Percentiles rank a stretch among this genome's conserved stretches.
These are phyloP conservation scores for Solanum rostratum DNA, from an alignment of 257 asterid species.

Conservation along the genomic window DNA sequence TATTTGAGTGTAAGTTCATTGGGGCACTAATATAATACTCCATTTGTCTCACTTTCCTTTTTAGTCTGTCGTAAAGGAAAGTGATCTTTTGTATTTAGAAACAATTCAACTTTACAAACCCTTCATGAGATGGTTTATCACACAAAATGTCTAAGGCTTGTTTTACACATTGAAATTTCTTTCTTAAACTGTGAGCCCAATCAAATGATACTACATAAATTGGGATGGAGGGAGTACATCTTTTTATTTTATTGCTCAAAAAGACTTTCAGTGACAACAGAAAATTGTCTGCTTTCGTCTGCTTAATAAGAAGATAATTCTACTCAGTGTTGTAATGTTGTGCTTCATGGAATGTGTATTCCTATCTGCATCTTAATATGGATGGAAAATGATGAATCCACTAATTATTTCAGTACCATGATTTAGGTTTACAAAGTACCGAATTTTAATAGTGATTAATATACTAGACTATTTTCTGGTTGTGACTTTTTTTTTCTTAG, in stretches of 20 bases:
- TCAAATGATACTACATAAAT: not conserved
- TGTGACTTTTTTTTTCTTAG: slow-evolving; percentile 18
- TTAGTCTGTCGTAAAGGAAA: not conserved
- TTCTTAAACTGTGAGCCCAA: not conserved
- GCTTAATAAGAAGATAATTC: not conserved
- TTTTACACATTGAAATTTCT: not conserved
- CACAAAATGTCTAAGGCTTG: not conserved
- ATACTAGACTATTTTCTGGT: not conserved
- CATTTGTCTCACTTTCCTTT: not conserved
- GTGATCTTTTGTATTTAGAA: not conserved
- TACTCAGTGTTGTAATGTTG: not conserved
- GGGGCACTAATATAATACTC: not conserved
- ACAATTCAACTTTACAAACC: not conserved
- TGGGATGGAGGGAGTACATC: not conserved
- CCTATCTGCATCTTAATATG: not conserved
- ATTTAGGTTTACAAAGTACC: not conserved
- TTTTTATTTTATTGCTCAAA: not conserved
- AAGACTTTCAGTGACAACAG: not conserved
- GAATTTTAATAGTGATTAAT: not conserved
- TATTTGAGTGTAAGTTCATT: not conserved
- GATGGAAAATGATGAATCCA: not conserved
- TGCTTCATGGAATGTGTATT: not conserved
- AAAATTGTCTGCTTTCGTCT: not conserved
- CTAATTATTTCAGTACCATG: not conserved
- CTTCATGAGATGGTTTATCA: not conserved